phyloP scores from a whole-genome alignment of 2,329 filamentous ascomycete species.

The Fusarium pininemorale region DNA sequence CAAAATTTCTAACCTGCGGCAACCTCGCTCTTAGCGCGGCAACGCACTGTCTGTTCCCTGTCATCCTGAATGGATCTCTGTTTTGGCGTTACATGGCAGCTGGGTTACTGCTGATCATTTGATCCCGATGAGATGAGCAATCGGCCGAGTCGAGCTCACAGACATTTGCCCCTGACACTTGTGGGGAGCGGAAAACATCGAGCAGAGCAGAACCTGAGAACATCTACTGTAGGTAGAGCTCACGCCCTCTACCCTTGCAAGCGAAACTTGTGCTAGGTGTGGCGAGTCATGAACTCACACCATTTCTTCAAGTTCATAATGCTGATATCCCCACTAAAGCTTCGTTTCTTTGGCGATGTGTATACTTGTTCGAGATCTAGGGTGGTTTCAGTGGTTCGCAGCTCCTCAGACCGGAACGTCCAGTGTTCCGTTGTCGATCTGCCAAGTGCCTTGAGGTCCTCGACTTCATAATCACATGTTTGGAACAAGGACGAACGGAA shows the following conservation, averaged over 20 bases:
- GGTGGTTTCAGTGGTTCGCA: slow-evolving; percentile 2
- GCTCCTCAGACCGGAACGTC: neutral
- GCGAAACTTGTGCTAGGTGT: neutral
- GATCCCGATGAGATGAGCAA: slow-evolving; percentile 19
- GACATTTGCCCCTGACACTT: slow-evolving; percentile 6
- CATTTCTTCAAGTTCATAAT: neutral
- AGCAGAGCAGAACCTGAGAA: neutral
- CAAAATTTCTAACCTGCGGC: neutral
- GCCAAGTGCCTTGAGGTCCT: neutral
- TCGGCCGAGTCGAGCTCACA: slow-evolving; percentile 29
- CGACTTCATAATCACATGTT: neutral
- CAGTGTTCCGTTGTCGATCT: neutral
- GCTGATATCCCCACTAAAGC: slow-evolving; percentile 2
- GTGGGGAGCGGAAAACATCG: slow-evolving; percentile 15
- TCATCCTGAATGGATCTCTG: neutral
- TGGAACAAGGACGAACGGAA: neutral
- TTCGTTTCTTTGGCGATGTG: slow-evolving; percentile 13
- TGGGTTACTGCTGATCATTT: neutral
- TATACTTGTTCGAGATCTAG: slow-evolving; percentile 4
- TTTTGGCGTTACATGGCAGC: neutral
- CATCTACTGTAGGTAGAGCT: neutral
- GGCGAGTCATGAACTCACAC: slow-evolving; percentile 30
- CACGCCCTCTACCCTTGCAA: slow-evolving; percentile 20
- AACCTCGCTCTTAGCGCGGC: slow-evolving; percentile 16
- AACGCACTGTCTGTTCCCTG: neutral